Percentiles rank a stretch among this genome's conserved stretches.
These are phyloP conservation scores for Ophiocordyceps sinensis DNA, from an alignment of 2,329 filamentous ascomycete species.

Conservation along the genomic window DNA sequence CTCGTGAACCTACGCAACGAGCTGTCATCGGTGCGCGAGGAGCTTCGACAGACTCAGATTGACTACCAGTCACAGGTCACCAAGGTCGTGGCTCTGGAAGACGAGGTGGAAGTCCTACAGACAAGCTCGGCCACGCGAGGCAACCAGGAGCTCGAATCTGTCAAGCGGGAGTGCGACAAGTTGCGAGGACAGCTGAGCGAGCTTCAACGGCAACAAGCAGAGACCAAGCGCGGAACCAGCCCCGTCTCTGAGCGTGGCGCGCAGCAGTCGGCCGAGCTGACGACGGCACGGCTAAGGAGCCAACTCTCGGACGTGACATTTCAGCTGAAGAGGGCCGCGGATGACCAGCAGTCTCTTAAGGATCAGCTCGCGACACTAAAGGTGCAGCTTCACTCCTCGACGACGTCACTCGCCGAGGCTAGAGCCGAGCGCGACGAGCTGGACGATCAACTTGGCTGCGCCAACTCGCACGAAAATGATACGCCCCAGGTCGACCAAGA, in stretches of 20 bases:
- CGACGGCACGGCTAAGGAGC: conserved; percentile 38
- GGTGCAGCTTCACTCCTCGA: conserved; percentile 44
- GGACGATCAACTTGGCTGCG: conserved; percentile 41
- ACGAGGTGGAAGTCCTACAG: conserved; percentile 64
- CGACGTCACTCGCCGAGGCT: conserved; percentile 38
- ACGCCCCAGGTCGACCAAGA: conserved; percentile 52
- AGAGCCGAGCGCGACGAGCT: conserved; percentile 55
- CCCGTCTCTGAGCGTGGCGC: conserved; percentile 17
- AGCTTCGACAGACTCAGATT: conserved; percentile 52
- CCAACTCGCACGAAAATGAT: conserved; percentile 41
- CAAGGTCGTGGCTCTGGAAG: conserved; percentile 54
- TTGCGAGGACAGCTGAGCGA: conserved; percentile 23
- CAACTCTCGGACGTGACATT: conserved; percentile 43
- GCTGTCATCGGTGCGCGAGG: conserved; percentile 50
- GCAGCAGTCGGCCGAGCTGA: conserved; percentile 23
- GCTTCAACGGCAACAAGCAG: conserved; percentile 9
- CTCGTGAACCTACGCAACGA: conserved; percentile 53
- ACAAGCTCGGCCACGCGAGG: conserved; percentile 4
- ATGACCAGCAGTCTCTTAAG: conserved; percentile 49
- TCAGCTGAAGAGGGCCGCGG: conserved; percentile 39
- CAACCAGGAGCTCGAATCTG: conserved; percentile 6
- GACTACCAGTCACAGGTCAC: conserved; percentile 48
- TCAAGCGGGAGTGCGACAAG: conserved; percentile 12
- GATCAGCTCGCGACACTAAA: conserved; percentile 46
- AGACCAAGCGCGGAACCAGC: conserved; percentile 13